Base-by-base conservation (phyloP, 2,329 filamentous ascomycete genomes). In the Ustulina deusta region DNA sequence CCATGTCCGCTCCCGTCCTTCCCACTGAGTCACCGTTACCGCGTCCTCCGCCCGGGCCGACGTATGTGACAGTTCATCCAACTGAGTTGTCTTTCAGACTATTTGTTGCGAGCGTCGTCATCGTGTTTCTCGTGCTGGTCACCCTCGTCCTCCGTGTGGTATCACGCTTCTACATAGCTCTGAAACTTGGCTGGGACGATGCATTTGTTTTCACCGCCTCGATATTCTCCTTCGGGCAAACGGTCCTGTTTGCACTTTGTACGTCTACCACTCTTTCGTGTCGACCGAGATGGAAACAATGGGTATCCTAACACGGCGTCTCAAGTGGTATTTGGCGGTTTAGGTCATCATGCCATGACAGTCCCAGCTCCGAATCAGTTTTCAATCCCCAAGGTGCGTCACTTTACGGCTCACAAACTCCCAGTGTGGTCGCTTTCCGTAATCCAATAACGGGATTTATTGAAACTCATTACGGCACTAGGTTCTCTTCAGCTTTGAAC, bases 401-500 rank as follows among this genome's bases (percentile, higher is more conserved):
- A 38, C 10, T 38, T 25, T 5, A 15, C 13, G 49, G 11, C n/a
- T 34, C 27, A n/a, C 20, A 49, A 51, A 27, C n/a, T 6, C 44
- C 36, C 3, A 13, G 2, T 10, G 42, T 25, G 40, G n/a, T n/a
- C 32, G 7, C 17, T 44, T 5, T 40, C 11, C 22, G 17, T 17
- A 10, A 17, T 10, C 6, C 9, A 20, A 34, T 32, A 25, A 40
- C 17, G 2, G 9, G 32, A 36, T 49, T 36, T 20, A 17, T 48
- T 17, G 15, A 61, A 22, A 27, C 54, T 64, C 20, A 64, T 52
- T 11, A 22, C 13, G 17, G 25, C 32, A 11, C 22, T 51, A 72
- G 71, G 49, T 73, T 25, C 63, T 71, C n/a, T 73, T 73, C 42
- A 66, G 61, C 48, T 73, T 70, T 42, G 71, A 73, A 55, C 60